A percentile compares a stretch with the other conserved stretches of the same genome.
Conservation (phyloP, 2,329 filamentous ascomycete genomes). For the Epichloe uncinata region DNA sequence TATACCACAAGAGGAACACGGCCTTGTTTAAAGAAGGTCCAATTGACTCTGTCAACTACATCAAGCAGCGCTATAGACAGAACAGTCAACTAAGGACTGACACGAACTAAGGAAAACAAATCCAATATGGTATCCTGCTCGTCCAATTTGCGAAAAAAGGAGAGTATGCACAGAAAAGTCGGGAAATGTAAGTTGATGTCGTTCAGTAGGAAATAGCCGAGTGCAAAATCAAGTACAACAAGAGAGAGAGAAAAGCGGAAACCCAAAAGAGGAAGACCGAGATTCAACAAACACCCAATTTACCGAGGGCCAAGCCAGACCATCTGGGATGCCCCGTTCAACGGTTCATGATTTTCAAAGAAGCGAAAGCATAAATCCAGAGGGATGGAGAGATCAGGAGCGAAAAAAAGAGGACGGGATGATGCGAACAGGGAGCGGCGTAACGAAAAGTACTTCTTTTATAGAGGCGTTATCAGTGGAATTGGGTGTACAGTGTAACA, state of each 20-base stretch:
- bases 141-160: conserved; percentile 8
- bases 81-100: background rate
- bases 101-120: conserved; percentile 1
- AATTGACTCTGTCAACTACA: background rate
- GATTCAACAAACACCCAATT: background rate
- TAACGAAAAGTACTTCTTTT: background rate
- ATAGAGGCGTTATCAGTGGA: too few relatives aligned
- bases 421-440: background rate
- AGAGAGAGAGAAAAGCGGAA: background rate
- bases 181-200: conserved; percentile 1
- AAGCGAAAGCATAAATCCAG: too few relatives aligned
- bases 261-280: too few relatives aligned
- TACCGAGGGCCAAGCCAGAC: background rate
- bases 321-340: too few relatives aligned
- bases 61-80: background rate
- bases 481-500: too few relatives aligned
- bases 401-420: background rate
- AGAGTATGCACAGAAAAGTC: conserved; percentile 6
- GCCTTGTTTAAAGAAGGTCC: background rate
- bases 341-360: too few relatives aligned
- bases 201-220: background rate
- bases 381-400: background rate
- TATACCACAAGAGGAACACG: background rate
- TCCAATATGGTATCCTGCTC: conserved; percentile 13
- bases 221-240: background rate